Conservation (phyloP, 2,329 filamentous ascomycete genomes). For the Fusarium sp. region DNA sequence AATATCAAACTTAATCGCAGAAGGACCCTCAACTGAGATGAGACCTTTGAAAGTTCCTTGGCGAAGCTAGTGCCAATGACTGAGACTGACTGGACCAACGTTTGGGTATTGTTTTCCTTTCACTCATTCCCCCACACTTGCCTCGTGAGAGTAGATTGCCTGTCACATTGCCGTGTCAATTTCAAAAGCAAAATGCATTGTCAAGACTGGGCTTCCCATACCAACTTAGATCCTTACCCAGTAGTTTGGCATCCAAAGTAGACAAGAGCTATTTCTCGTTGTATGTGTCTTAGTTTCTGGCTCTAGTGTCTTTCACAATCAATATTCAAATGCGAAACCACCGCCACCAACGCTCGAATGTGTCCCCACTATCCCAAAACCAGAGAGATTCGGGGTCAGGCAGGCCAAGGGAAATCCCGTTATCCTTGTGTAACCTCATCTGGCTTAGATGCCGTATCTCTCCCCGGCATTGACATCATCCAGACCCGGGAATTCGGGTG, state of each 20-base stretch:
- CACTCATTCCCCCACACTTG: background rate
- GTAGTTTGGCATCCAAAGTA: background rate
- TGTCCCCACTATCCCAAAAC: background rate
- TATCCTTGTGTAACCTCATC: constrained; percentile 8
- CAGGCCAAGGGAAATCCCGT: background rate
- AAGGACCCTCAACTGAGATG: background rate
- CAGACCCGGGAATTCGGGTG: background rate
- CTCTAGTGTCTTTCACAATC: background rate
- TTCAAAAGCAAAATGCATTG: background rate
- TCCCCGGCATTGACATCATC: constrained; percentile 12
- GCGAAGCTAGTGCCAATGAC: background rate
- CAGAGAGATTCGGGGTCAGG: background rate
- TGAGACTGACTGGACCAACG: background rate
- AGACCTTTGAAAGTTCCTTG: background rate
- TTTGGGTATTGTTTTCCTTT: background rate
- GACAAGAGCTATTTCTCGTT: background rate
- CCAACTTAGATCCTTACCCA: background rate
- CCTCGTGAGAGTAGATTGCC: background rate
- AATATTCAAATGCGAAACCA: background rate
- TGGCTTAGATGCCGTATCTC: background rate
- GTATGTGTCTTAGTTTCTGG: background rate
- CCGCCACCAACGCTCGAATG: background rate
- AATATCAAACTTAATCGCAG: constrained; percentile 6
- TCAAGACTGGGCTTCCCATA: background rate
- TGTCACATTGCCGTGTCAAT: background rate